A percentile compares a stretch with the other conserved stretches of the same genome.
Evolutionary conservation across 495 filamentous ascomycete genomes (phyloP).

Genomic region (Saxispiralis lemnorum): DNA sequence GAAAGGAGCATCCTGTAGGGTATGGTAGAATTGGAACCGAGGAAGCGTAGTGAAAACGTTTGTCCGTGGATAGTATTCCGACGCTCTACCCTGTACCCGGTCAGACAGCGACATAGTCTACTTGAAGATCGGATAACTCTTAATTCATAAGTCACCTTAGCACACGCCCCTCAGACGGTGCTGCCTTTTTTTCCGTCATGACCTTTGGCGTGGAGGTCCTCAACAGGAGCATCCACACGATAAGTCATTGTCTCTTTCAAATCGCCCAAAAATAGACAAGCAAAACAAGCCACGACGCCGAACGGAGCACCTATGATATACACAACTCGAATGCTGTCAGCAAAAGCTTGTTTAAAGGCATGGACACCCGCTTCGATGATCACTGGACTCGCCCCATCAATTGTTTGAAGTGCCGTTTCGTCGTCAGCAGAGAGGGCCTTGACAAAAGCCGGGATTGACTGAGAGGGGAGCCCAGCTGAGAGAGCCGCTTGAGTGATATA

Average conservation of each 20-base stretch:
- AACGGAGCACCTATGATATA: background rate
- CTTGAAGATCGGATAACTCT: no score
- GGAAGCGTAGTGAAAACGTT: no score
- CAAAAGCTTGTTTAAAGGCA: background rate
- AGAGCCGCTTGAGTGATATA: slow-evolving; percentile 2
- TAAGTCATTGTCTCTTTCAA: background rate
- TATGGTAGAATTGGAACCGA: no score
- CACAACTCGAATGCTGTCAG: background rate
- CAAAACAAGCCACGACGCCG: background rate
- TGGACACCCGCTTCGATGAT: background rate
- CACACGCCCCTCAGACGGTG: no score
- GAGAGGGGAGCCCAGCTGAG: slow-evolving; percentile 1
- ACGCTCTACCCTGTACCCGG: no score
- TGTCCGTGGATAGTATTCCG: no score
- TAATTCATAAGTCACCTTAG: no score
- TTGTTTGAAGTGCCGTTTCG: background rate
- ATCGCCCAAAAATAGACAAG: background rate
- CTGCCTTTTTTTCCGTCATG: no score
- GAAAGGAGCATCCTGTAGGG: no score
- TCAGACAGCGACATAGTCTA: no score
- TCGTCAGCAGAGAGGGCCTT: background rate
- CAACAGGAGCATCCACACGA: background rate
- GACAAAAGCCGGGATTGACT: background rate
- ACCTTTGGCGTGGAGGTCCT: background rate
- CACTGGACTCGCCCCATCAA: background rate